These are phyloP conservation scores for Cucumis melo DNA, from an alignment of 306 rosid species.

Conservation along the genomic window DNA sequence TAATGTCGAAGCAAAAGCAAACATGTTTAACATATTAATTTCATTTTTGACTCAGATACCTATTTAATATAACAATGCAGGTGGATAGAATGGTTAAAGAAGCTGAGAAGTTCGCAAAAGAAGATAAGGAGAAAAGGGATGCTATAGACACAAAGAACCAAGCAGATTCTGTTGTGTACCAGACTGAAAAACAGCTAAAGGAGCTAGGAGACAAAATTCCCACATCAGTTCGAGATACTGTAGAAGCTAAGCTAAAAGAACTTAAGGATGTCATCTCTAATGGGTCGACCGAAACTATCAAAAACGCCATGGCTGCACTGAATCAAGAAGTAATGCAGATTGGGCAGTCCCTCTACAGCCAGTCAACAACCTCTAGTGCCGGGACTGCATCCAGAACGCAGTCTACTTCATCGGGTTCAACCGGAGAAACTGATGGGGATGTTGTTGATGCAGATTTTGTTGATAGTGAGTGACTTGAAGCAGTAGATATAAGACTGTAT, in stretches of 20 bases:
- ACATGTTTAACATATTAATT: slow-evolving; percentile 6
- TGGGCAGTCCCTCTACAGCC: slow-evolving; percentile 63
- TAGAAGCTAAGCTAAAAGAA: slow-evolving; percentile 51
- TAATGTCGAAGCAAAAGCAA: background rate
- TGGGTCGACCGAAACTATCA: slow-evolving; percentile 40
- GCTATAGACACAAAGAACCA: slow-evolving; percentile 69
- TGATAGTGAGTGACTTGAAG: slow-evolving; percentile 32
- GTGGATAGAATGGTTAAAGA: slow-evolving; percentile 64
- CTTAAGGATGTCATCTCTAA: slow-evolving; percentile 56
- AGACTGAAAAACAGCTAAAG: slow-evolving; percentile 66
- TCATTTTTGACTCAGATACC: background rate
- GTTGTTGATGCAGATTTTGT: slow-evolving; percentile 29
- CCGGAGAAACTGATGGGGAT: slow-evolving; percentile 41
- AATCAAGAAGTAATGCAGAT: slow-evolving; percentile 67
- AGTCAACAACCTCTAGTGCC: slow-evolving; percentile 36
- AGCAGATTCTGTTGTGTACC: slow-evolving; percentile 68
- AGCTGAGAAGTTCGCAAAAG: slow-evolving; percentile 65
- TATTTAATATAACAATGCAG: slow-evolving; percentile 24
- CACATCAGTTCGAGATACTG: slow-evolving; percentile 48
- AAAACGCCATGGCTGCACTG: slow-evolving; percentile 54
- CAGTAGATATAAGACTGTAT: background rate
- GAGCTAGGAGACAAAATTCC: slow-evolving; percentile 66
- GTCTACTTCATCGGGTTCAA: slow-evolving; percentile 43
- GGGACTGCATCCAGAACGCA: slow-evolving; percentile 37
- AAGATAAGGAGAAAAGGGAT: slow-evolving; percentile 79